phyloP scores from a whole-genome alignment of 1,284 basidiomycete genomes.

The Trichosporon inkin region DNA sequence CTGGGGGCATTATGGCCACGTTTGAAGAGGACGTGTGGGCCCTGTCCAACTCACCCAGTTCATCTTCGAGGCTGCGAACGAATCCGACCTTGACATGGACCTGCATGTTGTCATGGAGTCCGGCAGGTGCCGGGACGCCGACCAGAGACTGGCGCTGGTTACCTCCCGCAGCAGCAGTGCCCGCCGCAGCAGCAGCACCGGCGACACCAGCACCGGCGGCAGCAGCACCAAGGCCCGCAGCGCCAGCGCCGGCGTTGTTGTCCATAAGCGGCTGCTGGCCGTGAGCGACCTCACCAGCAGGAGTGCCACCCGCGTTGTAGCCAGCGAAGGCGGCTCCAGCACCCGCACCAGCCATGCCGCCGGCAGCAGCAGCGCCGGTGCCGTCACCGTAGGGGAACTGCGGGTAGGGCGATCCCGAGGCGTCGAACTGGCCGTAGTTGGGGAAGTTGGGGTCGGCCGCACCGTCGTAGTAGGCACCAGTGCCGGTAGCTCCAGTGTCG shows the following conservation, averaged over 20 bases:
- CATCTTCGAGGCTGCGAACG: slow-evolving; percentile 47
- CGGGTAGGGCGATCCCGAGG: slow-evolving; percentile 13
- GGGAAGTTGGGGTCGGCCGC: slow-evolving; percentile 20
- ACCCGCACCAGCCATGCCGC: slow-evolving; percentile 21
- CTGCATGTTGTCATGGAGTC: slow-evolving; percentile 42
- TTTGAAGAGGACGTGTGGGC: too few species aligned
- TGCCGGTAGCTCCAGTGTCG: background rate
- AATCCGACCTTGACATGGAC: slow-evolving; percentile 48
- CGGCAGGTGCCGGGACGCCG: slow-evolving; percentile 16
- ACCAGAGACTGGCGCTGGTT: slow-evolving; percentile 6
- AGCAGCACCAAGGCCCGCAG: slow-evolving; percentile 9
- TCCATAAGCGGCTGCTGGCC: slow-evolving; percentile 2
- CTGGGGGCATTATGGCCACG: too few species aligned
- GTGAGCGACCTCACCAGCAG: background rate
- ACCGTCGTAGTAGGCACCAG: slow-evolving; percentile 18
- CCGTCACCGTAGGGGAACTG: slow-evolving; percentile 11
- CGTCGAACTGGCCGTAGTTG: slow-evolving; percentile 16
- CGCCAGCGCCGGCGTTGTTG: slow-evolving; percentile 11
- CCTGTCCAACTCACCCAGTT: slow-evolving; percentile 38
- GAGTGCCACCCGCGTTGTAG: background rate
- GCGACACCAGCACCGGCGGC: slow-evolving; percentile 9
- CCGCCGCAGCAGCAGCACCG: slow-evolving; percentile 13
- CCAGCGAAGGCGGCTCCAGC: slow-evolving; percentile 13
- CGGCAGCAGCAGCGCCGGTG: slow-evolving; percentile 15
- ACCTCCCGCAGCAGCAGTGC: background rate